Conservation (phyloP, 2,329 filamentous ascomycete species). For the Colletotrichum horii region DNA sequence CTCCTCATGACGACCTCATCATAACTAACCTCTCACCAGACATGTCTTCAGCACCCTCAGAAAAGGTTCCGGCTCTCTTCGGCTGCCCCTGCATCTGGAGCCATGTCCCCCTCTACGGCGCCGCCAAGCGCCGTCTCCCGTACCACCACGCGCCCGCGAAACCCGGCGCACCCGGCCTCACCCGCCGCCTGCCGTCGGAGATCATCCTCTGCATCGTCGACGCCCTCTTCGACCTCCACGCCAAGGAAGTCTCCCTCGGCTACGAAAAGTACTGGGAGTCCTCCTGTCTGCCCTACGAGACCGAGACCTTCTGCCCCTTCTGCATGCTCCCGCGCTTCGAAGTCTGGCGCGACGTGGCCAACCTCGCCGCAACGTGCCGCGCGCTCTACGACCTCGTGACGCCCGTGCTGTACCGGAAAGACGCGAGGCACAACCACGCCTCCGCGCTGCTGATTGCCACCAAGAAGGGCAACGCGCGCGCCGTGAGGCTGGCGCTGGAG, state of each 20-base stretch:
- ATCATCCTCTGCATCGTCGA: slow-evolving; percentile 19
- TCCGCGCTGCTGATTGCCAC: slow-evolving; percentile 13
- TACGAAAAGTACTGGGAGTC: slow-evolving; percentile 21
- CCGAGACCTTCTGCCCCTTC: slow-evolving; percentile 10
- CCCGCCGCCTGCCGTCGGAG: slow-evolving; percentile 7
- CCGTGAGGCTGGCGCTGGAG: slow-evolving; percentile 32
- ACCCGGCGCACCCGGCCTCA: neutral
- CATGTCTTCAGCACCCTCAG: neutral
- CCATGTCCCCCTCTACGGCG: slow-evolving; percentile 19
- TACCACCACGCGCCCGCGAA: neutral
- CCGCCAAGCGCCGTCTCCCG: neutral
- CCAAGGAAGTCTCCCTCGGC: slow-evolving; percentile 7
- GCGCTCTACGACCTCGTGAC: slow-evolving; percentile 8
- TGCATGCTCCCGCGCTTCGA: slow-evolving; percentile 21
- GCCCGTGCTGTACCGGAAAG: slow-evolving; percentile 6
- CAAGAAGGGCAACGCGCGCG: slow-evolving; percentile 2
- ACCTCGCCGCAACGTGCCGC: slow-evolving; percentile 11
- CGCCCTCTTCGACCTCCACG: slow-evolving; percentile 9
- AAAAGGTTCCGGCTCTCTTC: slow-evolving; percentile 10
- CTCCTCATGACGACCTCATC: neutral
- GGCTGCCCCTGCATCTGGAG: slow-evolving; percentile 18
- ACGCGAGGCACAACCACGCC: slow-evolving; percentile 10
- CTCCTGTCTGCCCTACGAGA: slow-evolving; percentile 15
- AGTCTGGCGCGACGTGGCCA: slow-evolving; percentile 16
- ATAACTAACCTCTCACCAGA: neutral